These are phyloP conservation scores for Auricularia auricula-judae DNA, from an alignment of 768 basidiomycete species.

Conservation along the genomic window DNA sequence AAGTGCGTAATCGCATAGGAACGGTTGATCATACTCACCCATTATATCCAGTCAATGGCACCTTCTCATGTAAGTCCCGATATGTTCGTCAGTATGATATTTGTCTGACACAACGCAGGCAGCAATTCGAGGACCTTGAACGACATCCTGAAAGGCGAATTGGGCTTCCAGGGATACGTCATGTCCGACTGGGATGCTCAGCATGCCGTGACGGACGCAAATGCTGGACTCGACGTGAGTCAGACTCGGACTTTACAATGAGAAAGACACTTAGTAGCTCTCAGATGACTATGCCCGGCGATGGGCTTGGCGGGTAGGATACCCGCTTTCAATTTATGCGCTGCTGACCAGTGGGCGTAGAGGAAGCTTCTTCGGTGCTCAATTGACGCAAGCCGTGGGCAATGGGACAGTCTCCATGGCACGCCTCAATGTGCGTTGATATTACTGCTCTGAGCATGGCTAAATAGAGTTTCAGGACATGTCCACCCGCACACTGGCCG, in stretches of 20 bases:
- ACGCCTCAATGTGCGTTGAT: constrained; percentile 42
- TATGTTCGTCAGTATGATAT: neutral
- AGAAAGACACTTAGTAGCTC: neutral
- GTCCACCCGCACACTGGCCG: constrained; percentile 59
- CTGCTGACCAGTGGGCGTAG: neutral
- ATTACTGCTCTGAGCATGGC: constrained; percentile 19
- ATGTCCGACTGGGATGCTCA: constrained; percentile 54
- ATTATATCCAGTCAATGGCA: constrained; percentile 5
- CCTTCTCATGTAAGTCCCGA: constrained; percentile 13
- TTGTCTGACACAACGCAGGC: neutral
- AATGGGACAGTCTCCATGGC: constrained; percentile 46
- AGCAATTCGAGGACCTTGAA: constrained; percentile 10
- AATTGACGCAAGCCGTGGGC: constrained; percentile 46
- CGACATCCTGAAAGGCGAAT: constrained; percentile 15
- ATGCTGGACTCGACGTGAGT: constrained; percentile 50
- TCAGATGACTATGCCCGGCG: constrained; percentile 69
- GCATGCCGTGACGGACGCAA: constrained; percentile 43
- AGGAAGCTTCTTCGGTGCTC: constrained; percentile 36
- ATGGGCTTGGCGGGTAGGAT: constrained; percentile 11
- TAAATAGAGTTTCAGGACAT: constrained; percentile 35
- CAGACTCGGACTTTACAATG: neutral
- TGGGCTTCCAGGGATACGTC: constrained; percentile 15
- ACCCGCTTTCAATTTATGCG: neutral
- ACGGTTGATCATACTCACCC: no score
- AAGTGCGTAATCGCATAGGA: no score